Evolutionary conservation across 495 filamentous ascomycete genomes (phyloP), one percentile per base, ranked within the genome.

Genomic region (Xylona heveae): DNA sequence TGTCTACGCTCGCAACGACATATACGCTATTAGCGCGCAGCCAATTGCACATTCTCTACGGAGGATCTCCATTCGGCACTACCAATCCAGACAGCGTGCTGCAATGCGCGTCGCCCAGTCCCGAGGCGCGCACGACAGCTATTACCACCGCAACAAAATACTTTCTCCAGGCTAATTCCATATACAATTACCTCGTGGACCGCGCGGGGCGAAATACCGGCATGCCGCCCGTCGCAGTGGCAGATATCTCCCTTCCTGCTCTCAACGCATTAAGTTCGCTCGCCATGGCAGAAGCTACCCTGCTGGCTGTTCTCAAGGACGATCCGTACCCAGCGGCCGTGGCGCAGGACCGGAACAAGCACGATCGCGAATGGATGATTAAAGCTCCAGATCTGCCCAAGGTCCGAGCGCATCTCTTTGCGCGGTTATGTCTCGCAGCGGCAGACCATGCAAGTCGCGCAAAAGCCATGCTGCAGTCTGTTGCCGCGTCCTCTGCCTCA

Each of bases 331-430:
- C 88, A 1, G 69, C 71, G 2, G 65, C 67, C 9, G 74, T 81
- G 19, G 68, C 78, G 7, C 75, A 81, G 35, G 66, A 69, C 28
- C 62, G 79, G 20, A 83, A 88, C 42, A 63, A 70, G 18, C 69
- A 76, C 38, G 78, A 82, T 48, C 75, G 63, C 21, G 82, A 90
- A 41, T 93, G 83, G 83, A 91, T 92, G 81, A 78, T 83, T 41
- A 74, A 73, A 43, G 64, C 76, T 1, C 79, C 82, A 8, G 71
- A 78, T 31, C 78, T 92, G 17, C 79, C 80, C 16, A 83, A 81
- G 43, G 81, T 94, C 13, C 67, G 83, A 14, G 85, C 81, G 0
- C 68, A 84, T 43, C 57, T 95, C 3, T 91, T 88, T 40, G 80
- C 80, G 1, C 57, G 85, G 5, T 54, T 95, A 9, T 97, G 84